Evolutionary conservation across 2,329 filamentous ascomycete genomes (phyloP).

Genomic region (Camillea tinctor): DNA sequence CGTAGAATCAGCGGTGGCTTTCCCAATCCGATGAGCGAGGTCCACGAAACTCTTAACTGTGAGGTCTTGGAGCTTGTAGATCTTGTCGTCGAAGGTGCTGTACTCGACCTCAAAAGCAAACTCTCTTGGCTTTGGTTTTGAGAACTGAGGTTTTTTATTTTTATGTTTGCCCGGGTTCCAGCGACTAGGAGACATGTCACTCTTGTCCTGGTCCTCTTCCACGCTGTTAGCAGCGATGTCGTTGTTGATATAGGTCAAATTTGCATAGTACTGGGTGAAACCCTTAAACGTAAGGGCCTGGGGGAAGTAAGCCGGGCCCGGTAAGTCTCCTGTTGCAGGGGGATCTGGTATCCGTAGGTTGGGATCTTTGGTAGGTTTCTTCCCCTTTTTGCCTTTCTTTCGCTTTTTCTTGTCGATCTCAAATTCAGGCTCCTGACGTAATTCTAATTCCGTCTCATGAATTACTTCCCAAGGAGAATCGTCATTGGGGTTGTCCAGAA

Average conservation of each 20-base stretch:
- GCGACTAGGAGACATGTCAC: slow-evolving; percentile 35
- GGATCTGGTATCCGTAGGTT: slow-evolving; percentile 65
- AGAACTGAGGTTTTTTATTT: slow-evolving; percentile 53
- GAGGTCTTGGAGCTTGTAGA: slow-evolving; percentile 76
- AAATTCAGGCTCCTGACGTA: slow-evolving; percentile 26
- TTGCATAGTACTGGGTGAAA: slow-evolving; percentile 91
- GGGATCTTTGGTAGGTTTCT: slow-evolving; percentile 53
- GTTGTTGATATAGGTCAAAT: slow-evolving; percentile 87
- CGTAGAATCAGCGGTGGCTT: slow-evolving; percentile 35
- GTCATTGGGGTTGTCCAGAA: background rate
- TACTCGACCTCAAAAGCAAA: slow-evolving; percentile 85
- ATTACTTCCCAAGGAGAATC: slow-evolving; percentile 5
- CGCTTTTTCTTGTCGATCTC: slow-evolving; percentile 41
- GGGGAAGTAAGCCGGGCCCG: slow-evolving; percentile 86
- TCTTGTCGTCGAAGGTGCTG: slow-evolving; percentile 71
- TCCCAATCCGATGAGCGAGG: slow-evolving; percentile 76
- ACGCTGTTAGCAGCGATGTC: slow-evolving; percentile 46
- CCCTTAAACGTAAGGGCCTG: slow-evolving; percentile 77
- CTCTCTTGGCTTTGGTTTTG: slow-evolving; percentile 56
- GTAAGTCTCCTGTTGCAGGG: slow-evolving; percentile 69
- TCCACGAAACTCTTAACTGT: slow-evolving; percentile 80
- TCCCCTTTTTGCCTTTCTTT: slow-evolving; percentile 45
- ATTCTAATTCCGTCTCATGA: slow-evolving; percentile 22
- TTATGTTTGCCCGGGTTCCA: slow-evolving; percentile 66
- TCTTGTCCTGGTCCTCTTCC: slow-evolving; percentile 28